These are phyloP conservation scores for Endocarpon pusillum DNA, from an alignment of 495 filamentous ascomycete genomes.

Conservation along the genomic window DNA sequence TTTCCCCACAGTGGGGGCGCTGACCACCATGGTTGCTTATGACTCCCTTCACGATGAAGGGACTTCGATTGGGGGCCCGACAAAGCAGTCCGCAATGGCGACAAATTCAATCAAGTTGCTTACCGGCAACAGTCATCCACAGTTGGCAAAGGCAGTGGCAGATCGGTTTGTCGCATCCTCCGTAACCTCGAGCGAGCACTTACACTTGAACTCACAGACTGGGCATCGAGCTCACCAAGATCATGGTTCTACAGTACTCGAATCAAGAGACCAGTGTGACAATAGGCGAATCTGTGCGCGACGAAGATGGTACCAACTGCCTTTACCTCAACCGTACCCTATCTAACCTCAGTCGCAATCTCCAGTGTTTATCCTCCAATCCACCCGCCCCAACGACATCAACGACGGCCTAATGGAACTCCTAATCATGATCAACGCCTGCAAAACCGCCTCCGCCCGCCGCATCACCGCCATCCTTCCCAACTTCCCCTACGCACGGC, in stretches of 20 bases:
- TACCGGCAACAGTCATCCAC: conserved; percentile 88
- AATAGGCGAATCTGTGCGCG: conserved; percentile 88
- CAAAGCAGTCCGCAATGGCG: conserved; percentile 41
- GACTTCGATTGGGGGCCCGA: no score
- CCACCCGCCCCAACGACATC: conserved; percentile 86
- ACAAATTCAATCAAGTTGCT: conserved; percentile 91
- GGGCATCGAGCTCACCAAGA: conserved; percentile 84
- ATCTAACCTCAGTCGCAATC: conserved; percentile 8
- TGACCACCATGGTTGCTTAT: no score
- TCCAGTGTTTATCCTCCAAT: conserved; percentile 87
- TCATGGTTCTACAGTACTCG: conserved; percentile 87
- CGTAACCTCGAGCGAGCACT: background rate
- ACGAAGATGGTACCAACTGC: conserved; percentile 64
- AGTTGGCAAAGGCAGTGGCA: conserved; percentile 75
- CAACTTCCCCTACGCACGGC: conserved; percentile 96
- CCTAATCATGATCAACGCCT: conserved; percentile 97
- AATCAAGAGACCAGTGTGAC: conserved; percentile 97
- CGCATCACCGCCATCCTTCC: conserved; percentile 86
- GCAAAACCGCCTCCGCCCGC: conserved; percentile 87
- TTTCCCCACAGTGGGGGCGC: no score
- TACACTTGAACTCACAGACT: conserved; percentile 33
- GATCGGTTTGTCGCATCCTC: conserved; percentile 78
- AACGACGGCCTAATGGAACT: conserved; percentile 99
- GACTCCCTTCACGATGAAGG: no score
- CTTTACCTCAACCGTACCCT: no score